Percentiles rank a stretch among this genome's conserved stretches.
Evolutionary conservation across 805 yeast genomes (phyloP).

Genomic region (Starmerella powellii): DNA sequence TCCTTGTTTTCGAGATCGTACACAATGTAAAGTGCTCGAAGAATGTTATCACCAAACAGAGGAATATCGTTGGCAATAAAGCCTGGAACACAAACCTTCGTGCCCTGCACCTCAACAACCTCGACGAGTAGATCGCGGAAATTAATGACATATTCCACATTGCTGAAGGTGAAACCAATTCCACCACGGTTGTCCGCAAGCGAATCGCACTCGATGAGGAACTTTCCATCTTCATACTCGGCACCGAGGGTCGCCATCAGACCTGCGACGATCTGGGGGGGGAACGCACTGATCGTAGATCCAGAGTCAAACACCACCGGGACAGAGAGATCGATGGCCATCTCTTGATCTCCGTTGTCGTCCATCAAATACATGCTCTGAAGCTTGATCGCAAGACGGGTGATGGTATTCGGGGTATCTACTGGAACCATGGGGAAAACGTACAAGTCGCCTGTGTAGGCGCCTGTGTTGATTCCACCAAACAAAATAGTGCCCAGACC

Average conservation of each 20-base stretch:
- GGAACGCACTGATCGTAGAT: conserved; percentile 21
- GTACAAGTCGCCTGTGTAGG: conserved; percentile 40
- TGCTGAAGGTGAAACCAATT: conserved; percentile 11
- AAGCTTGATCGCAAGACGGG: conserved; percentile 14
- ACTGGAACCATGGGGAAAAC: conserved; percentile 14
- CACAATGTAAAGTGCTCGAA: conserved; percentile 53
- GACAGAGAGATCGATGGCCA: not conserved
- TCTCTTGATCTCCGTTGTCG: conserved; percentile 2
- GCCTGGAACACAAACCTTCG: conserved; percentile 1
- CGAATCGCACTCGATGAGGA: conserved; percentile 8
- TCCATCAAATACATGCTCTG: conserved; percentile 3
- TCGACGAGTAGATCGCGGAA: not conserved
- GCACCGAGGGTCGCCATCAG: conserved; percentile 30
- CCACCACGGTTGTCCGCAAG: not conserved
- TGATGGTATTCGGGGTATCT: not conserved
- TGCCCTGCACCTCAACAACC: not conserved
- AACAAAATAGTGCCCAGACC: conserved; percentile 31
- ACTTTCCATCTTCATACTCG: conserved; percentile 31
- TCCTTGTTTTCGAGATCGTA: conserved; percentile 48
- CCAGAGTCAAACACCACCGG: conserved; percentile 20
- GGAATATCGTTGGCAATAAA: not conserved
- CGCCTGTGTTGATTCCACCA: conserved; percentile 41
- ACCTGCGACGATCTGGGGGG: conserved; percentile 12
- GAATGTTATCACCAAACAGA: conserved; percentile 52
- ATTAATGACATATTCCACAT: conserved; percentile 12